Conservation (phyloP, 139 green algal species). For the Tetraselmis chui region DNA sequence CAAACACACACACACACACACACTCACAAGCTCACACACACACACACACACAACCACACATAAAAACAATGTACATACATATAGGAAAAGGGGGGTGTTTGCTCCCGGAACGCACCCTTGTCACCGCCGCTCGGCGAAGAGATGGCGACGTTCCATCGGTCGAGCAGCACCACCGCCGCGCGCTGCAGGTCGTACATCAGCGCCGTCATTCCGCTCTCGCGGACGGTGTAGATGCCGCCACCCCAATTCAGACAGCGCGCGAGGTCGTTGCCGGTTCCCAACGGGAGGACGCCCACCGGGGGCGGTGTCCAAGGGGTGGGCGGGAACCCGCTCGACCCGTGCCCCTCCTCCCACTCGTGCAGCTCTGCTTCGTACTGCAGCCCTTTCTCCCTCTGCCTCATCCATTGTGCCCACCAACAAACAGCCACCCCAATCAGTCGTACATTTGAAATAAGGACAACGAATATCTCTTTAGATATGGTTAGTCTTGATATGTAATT, state of each 20-base stretch:
- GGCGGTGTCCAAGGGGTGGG: constrained; percentile 34
- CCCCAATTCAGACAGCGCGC: constrained; percentile 77
- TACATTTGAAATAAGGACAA: too few relatives aligned
- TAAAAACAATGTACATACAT: too few relatives aligned
- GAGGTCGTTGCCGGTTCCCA: constrained; percentile 85
- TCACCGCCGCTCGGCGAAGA: neutral
- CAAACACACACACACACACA: too few relatives aligned
- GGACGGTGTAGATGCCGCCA: constrained; percentile 33
- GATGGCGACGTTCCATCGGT: constrained; percentile 56
- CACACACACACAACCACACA: too few relatives aligned
- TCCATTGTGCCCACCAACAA: too few relatives aligned
- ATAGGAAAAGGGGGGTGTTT: neutral
- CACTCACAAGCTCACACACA: too few relatives aligned
- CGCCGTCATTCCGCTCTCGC: constrained; percentile 18
- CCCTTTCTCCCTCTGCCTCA: constrained; percentile 5
- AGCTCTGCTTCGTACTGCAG: constrained; percentile 2
- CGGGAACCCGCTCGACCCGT: neutral
- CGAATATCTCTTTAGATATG: too few relatives aligned
- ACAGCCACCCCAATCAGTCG: too few relatives aligned
- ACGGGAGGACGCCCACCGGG: constrained; percentile 66
- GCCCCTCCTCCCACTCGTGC: neutral
- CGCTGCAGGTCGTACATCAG: constrained; percentile 54
- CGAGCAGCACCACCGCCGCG: constrained; percentile 42
- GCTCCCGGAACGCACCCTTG: neutral
- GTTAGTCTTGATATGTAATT: too few relatives aligned